phyloP scores from a whole-genome alignment of 1,139 yeast genomes.

The Kodamaea anthophila region DNA sequence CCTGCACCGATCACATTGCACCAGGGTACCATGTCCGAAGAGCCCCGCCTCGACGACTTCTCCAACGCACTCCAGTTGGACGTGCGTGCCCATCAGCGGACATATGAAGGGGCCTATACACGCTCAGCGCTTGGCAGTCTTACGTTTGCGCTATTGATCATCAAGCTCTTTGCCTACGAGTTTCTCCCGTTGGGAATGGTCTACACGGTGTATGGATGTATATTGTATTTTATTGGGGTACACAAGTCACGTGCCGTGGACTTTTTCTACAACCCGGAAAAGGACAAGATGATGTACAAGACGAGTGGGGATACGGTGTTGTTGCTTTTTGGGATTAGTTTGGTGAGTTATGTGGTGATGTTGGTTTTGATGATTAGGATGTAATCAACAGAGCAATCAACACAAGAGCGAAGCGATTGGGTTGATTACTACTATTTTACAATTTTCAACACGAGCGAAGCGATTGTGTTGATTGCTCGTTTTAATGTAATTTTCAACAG shows the following conservation, averaged over 20 bases:
- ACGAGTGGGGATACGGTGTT: conserved; percentile 50
- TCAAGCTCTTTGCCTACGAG: conserved; percentile 48
- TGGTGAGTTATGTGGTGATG: conserved; percentile 39
- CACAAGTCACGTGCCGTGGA: conserved; percentile 41
- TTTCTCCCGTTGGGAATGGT: conserved; percentile 49
- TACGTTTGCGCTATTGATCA: conserved; percentile 41
- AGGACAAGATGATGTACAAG: conserved; percentile 35
- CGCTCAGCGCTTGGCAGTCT: conserved; percentile 45
- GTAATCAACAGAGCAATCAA: conserved; percentile 17
- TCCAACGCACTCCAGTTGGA: conserved; percentile 41
- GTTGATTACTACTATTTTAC: too few species aligned
- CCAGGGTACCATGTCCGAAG: conserved; percentile 11
- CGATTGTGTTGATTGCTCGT: too few species aligned
- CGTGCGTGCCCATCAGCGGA: conserved; percentile 54
- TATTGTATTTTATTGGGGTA: conserved; percentile 44
- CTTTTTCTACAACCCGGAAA: conserved; percentile 38
- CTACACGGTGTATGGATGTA: conserved; percentile 46
- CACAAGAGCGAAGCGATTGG: not conserved
- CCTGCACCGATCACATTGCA: too few species aligned
- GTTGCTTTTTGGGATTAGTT: conserved; percentile 36
- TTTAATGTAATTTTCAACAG: too few species aligned
- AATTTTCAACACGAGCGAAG: too few species aligned
- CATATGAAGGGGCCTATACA: conserved; percentile 58
- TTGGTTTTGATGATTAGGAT: conserved; percentile 36
- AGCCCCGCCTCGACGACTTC: conserved; percentile 30